Percentiles rank a stretch among this genome's conserved stretches.
Conservation (phyloP, 768 basidiomycete species). For the Phlebiopsis flavidoalba region DNA sequence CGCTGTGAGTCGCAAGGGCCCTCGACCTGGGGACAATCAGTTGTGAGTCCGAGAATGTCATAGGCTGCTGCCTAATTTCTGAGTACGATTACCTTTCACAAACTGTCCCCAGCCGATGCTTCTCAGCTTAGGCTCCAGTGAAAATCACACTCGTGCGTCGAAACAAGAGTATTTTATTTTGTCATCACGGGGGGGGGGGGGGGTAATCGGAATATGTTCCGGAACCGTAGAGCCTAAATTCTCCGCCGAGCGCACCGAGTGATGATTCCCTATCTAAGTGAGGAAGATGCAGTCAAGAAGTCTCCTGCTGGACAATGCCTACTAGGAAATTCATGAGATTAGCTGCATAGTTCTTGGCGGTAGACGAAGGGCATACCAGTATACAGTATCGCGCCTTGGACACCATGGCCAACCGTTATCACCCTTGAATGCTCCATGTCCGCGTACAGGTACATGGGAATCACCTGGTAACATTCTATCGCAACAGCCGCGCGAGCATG, state of each 20-base stretch:
- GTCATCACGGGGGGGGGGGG: no score
- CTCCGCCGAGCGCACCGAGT: slow-evolving; percentile 6
- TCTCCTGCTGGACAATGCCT: slow-evolving; percentile 18
- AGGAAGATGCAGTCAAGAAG: slow-evolving; percentile 17
- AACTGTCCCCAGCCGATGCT: slow-evolving; percentile 14
- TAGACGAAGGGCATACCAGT: neutral
- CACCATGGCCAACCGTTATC: slow-evolving; percentile 1
- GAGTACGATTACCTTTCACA: slow-evolving; percentile 10
- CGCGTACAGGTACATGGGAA: slow-evolving; percentile 4
- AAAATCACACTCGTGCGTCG: slow-evolving; percentile 11
- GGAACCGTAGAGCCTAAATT: slow-evolving; percentile 6
- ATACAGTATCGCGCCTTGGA: slow-evolving; percentile 1
- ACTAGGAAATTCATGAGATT: neutral
- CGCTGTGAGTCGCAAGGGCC: neutral
- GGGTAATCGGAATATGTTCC: slow-evolving; percentile 1
- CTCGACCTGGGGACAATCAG: neutral
- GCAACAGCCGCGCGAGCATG: no score
- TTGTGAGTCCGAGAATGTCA: neutral
- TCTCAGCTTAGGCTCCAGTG: slow-evolving; percentile 11
- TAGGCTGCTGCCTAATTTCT: neutral
- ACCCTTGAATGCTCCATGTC: neutral
- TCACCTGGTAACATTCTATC: neutral
- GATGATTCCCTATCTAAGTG: slow-evolving; percentile 16
- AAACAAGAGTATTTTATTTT: slow-evolving; percentile 1
- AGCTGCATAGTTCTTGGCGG: neutral